Evolutionary conservation across 1,139 yeast species (phyloP), one percentile per base, ranked within the genome.

Genomic region (Lodderomyces elongisporus): DNA sequence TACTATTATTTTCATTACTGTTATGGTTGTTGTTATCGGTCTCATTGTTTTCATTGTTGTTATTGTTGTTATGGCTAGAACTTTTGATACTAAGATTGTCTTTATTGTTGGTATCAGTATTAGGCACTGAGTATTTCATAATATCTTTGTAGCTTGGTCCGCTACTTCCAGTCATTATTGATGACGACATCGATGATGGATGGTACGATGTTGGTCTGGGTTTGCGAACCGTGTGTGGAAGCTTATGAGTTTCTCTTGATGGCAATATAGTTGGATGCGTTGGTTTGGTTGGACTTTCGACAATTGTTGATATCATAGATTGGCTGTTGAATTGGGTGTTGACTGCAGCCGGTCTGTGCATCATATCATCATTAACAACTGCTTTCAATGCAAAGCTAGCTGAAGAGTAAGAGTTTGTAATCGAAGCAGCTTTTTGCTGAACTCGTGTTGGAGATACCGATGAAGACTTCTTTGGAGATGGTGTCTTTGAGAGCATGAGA

Each of bases 121-220:
- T 17, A 7, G 66, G 64, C 4, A 62, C 51, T 7, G 66, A 64
- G 18, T 58, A 54, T 40, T 58, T 60, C 35, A 60, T 52, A 35
- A 54, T 59, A 22, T 62, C 68, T 5, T 60, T 49, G 15, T 31
- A 31, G 14, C 10, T 24, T 13, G 14, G 3, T 15, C 14, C 3
- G 21, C 12, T n/a, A 23, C 32, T 20, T 18, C 17, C 9, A 20
- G 48, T 51, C 38, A 58, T 49, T 27, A 60, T 48, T n/a, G 64
- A 51, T 4, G 68, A 60, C 7, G 66, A 47, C 60, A 64, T 57
- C n/a, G 71, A 64, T 17, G 66, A 61, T 9, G 93, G 91, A 50
- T 83, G 89, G 50, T 80, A 83, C 6, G 89, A 81, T 0, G 89
- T 82, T 30, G 93, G 91, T 54, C 93, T 72, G 35, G 85, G 88